Conservation (phyloP, 2,329 filamentous ascomycete genomes). For the Endothia cerciana region DNA sequence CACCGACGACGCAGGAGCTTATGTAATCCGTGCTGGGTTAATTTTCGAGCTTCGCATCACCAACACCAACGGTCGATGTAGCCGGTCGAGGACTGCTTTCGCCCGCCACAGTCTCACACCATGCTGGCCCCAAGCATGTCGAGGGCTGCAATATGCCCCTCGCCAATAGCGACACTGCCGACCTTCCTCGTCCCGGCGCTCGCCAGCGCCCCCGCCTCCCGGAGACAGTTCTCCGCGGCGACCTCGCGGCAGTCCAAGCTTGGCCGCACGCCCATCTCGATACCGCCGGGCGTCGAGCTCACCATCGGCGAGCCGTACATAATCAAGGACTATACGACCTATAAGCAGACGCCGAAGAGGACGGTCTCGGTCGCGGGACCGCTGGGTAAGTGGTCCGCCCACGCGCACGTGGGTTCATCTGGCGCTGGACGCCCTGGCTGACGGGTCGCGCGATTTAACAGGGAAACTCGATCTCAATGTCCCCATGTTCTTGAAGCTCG, state of each 20-base stretch:
- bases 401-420: constrained; percentile 8
- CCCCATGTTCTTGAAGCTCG: constrained; percentile 76
- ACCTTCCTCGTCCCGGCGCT: constrained; percentile 76
- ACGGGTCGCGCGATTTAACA: constrained; percentile 38
- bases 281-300: constrained; percentile 84
- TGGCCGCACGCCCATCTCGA: constrained; percentile 76
- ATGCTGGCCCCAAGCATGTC: constrained; percentile 71
- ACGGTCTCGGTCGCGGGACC: constrained; percentile 80
- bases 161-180: constrained; percentile 61
- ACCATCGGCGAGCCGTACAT: constrained; percentile 65
- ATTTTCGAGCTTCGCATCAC: constrained; percentile 23
- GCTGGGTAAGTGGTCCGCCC: constrained; percentile 59
- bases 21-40: constrained; percentile 15
- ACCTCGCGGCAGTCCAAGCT: constrained; percentile 75
- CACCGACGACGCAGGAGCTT: constrained; percentile 12
- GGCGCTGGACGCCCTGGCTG: constrained; percentile 28
- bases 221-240: constrained; percentile 73
- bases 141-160: constrained; percentile 57
- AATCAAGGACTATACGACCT: constrained; percentile 60
- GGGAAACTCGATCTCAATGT: constrained; percentile 77
- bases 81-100: constrained; percentile 8
- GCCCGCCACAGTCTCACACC: constrained; percentile 35
- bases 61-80: not conserved
- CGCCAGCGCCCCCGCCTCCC: constrained; percentile 39
- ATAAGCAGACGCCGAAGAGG: constrained; percentile 64